Conservation (phyloP, 331 rosid genomes). For the Rosa hybrid region DNA sequence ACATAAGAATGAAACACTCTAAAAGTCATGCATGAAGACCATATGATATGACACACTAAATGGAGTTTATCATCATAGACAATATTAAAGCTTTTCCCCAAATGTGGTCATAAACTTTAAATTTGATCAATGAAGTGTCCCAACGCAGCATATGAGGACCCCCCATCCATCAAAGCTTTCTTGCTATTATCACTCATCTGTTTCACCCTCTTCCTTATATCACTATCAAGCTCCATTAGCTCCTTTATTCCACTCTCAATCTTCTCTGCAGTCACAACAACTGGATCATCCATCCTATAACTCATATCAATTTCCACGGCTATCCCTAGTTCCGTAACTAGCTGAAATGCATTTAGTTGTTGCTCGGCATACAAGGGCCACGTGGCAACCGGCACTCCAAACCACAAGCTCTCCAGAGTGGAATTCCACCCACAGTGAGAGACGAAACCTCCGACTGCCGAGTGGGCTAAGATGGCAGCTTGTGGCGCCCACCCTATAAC, state of each 20-base stretch:
- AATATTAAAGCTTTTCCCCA: neutral
- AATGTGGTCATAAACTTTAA: neutral
- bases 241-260: constrained; percentile 43
- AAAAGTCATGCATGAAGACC: neutral
- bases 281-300: neutral
- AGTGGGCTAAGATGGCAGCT: constrained; percentile 41
- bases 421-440: constrained; percentile 78
- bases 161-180: constrained; percentile 34
- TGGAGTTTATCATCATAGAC: neutral
- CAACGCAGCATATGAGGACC: constrained; percentile 43
- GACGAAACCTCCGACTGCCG: constrained; percentile 46
- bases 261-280: constrained; percentile 22
- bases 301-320: constrained; percentile 46
- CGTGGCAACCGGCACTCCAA: constrained; percentile 53
- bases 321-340: constrained; percentile 46
- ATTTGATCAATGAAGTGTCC: neutral
- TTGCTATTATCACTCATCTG: constrained; percentile 36
- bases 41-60: neutral
- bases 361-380: constrained; percentile 63
- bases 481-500: constrained; percentile 68
- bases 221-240: constrained; percentile 38
- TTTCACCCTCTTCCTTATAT: constrained; percentile 37
- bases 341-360: constrained; percentile 44
- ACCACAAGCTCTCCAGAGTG: constrained; percentile 42
- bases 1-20: neutral